Conservation (phyloP, 352 stramenopile species). For the Nothophytophthora sp. region DNA sequence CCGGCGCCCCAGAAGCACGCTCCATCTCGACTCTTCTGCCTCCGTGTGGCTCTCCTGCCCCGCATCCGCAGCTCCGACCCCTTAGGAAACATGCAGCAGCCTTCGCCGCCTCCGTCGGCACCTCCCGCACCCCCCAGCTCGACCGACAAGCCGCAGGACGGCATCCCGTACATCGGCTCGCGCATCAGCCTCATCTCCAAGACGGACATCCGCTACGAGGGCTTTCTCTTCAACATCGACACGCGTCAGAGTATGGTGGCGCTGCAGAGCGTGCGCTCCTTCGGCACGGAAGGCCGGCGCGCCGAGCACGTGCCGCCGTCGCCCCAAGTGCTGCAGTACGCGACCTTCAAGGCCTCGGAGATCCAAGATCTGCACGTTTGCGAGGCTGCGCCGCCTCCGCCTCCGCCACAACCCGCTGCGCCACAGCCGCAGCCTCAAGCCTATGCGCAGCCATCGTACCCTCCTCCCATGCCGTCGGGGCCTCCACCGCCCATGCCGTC, state of each 20-base stretch:
- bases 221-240: conserved; percentile 87
- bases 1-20: no score
- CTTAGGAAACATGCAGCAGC: no score
- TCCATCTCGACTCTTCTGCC: no score
- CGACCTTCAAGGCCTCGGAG: conserved; percentile 82
- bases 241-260: conserved; percentile 83
- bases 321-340: conserved; percentile 75
- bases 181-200: conserved; percentile 86
- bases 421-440: no score
- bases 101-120: conserved; percentile 18
- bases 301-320: conserved; percentile 72
- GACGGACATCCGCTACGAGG: conserved; percentile 89
- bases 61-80: no score
- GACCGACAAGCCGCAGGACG: conserved; percentile 36
- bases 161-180: conserved; percentile 83
- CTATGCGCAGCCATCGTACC: conserved; percentile 20
- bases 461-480: conserved; percentile 22
- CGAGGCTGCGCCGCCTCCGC: conserved; percentile 44
- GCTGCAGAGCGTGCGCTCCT: conserved; percentile 79
- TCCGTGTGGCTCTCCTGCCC: no score
- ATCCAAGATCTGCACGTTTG: conserved; percentile 89
- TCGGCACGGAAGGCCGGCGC: conserved; percentile 81
- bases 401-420: conserved; percentile 8
- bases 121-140: conserved; percentile 12
- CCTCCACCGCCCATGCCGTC: conserved; percentile 12